Evolutionary conservation across 305 asterid species (phyloP).

Genomic region (Fraxinus xanthoxyloides): DNA sequence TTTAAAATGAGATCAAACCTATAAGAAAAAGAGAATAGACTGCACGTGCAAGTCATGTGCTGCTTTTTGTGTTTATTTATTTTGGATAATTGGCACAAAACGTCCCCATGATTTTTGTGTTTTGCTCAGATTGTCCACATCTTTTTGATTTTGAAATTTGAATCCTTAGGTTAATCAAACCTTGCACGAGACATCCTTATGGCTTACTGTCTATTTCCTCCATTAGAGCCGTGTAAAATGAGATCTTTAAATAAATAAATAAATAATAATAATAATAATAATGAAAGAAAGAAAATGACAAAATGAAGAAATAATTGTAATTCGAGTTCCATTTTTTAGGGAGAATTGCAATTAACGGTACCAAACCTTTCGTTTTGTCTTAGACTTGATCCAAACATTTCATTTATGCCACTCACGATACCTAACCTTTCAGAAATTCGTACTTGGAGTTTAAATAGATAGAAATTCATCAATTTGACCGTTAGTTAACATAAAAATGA

Average conservation of each 20-base stretch:
- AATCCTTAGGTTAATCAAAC: not conserved
- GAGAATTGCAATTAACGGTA: not conserved
- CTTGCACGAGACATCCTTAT: not conserved
- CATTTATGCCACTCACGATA: not conserved
- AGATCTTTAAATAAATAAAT: no score
- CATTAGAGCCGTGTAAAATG: no score
- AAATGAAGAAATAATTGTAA: not conserved
- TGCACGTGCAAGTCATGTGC: not conserved
- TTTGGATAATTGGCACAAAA: not conserved
- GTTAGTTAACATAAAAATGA: not conserved
- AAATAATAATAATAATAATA: no score
- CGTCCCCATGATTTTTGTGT: not conserved
- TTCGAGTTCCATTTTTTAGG: not conserved
- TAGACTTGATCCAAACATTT: not conserved
- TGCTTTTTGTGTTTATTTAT: not conserved
- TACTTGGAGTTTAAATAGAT: not conserved
- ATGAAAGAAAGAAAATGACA: not conserved
- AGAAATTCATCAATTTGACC: not conserved
- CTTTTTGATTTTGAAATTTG: not conserved
- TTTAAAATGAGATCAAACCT: not conserved
- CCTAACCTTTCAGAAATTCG: no score
- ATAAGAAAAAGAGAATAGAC: not conserved
- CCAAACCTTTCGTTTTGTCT: not conserved
- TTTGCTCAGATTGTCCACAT: not conserved
- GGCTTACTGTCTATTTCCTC: not conserved